Base-by-base conservation (phyloP, 768 basidiomycete genomes). In the Tulasnella sp. region DNA sequence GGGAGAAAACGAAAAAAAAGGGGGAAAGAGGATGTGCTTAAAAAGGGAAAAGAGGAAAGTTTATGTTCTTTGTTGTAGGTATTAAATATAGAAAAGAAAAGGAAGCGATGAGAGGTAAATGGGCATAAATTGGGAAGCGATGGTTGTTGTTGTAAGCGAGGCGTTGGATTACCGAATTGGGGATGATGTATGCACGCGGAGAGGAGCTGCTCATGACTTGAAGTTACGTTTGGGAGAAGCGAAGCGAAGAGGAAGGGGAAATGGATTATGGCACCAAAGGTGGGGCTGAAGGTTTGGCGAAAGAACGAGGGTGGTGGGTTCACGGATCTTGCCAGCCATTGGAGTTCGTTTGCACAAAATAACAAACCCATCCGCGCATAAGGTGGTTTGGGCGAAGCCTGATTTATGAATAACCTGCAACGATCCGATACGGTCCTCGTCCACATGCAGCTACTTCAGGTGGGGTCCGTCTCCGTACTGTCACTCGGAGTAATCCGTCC, bases 401-500 rank as follows among this genome's bases (percentile, higher is more conserved):
- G n/a, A n/a, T 64, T 64, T 8, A 64, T 15, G 58, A 64, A 64
- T 64, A 37, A 1, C 42, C 42, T 15, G 73, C 73, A 31, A 58
- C 73, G 9, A 74, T 39, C 49, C 73, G 73, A n/a, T 74, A 74
- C 5, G 31, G 6, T 34, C 73, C 73, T 34, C 73, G 42, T 54
- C 42, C 38, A 19, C 42, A 31, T 25, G 73, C 37, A n/a, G 36
- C 25, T 12, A 37, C 34, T 39, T 74, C 73, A 34, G 54, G 45
- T 22, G 17, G 72, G 25, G 49, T 36, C 72, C 78, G 38, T 11
- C 80, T 78, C 36, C 71, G 72, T 34, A 81, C 80, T 19, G 80
- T 80, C 58, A 81, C 79, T 40, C 76, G 77, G 19, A 81, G 76
- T 5, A 80, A 45, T n/a, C 80, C 80, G 25, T 77, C 72, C 45